These are phyloP conservation scores for Lignosus rhinocerotis DNA, from an alignment of 1,284 basidiomycete species.

Conservation along the genomic window DNA sequence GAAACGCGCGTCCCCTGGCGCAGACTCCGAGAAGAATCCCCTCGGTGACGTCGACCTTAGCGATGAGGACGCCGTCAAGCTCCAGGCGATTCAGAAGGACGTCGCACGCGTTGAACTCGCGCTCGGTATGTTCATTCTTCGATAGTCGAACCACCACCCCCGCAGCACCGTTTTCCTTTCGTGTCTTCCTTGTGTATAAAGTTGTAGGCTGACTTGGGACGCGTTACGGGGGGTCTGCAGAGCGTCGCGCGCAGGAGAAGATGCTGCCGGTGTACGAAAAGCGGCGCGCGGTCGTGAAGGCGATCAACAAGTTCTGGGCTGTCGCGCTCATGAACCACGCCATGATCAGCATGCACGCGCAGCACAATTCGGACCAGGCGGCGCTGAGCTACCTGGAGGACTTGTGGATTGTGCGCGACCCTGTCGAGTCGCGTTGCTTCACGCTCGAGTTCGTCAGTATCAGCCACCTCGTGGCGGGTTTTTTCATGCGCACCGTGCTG, in stretches of 20 bases:
- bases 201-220: slow-evolving; percentile 3
- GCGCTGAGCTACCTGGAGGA: slow-evolving; percentile 79
- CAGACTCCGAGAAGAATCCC: slow-evolving; percentile 66
- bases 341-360: slow-evolving; percentile 59
- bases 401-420: slow-evolving; percentile 72
- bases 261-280: slow-evolving; percentile 64
- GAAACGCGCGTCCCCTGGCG: slow-evolving; percentile 75
- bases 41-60: slow-evolving; percentile 64
- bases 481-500: not conserved
- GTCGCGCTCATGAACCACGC: slow-evolving; percentile 72
- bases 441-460: slow-evolving; percentile 77
- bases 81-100: slow-evolving; percentile 63
- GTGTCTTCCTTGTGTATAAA: slow-evolving; percentile 2
- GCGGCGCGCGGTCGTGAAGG: slow-evolving; percentile 63
- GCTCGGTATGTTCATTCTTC: slow-evolving; percentile 55
- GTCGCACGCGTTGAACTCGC: slow-evolving; percentile 66
- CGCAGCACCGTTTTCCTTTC: not conserved
- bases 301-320: slow-evolving; percentile 77
- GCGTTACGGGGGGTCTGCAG: slow-evolving; percentile 37
- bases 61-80: slow-evolving; percentile 67
- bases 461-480: not conserved
- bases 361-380: slow-evolving; percentile 69
- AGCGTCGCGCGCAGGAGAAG: slow-evolving; percentile 59
- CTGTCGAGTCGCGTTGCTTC: slow-evolving; percentile 68
- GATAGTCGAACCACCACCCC: not conserved